These are phyloP conservation scores for thale cress (Arabidopsis thaliana) DNA, from an alignment of 345 rosid species.

Conservation along the genomic window TAIR10.1 NC_003076.8:23571501-23572000, in stretches of 20 bases:
- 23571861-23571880: conserved; percentile 21
- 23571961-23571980: conserved; percentile 1
- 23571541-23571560: conserved; percentile 12
- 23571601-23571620: conserved; percentile 3
- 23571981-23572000: neutral
- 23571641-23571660: conserved; percentile 29
- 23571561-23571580: conserved; percentile 37
- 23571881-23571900: conserved; percentile 30
- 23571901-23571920: conserved; percentile 34
- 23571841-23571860: conserved; percentile 20
- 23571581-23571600: conserved; percentile 21
- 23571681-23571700: conserved; percentile 34
- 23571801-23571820: conserved; percentile 30
- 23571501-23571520: conserved; percentile 35
- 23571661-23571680: conserved; percentile 29
- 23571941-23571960: conserved; percentile 9
- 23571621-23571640: conserved; percentile 26
- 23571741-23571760: conserved; percentile 35
- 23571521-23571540: conserved; percentile 25
- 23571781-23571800: conserved; percentile 39
- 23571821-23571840: conserved; percentile 20
- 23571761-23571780: conserved; percentile 38
- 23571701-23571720: conserved; percentile 33
- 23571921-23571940: conserved; percentile 30
- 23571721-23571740: conserved; percentile 40